Conservation (phyloP, 2,329 filamentous ascomycete species). For the Colletotrichum sp. region DNA sequence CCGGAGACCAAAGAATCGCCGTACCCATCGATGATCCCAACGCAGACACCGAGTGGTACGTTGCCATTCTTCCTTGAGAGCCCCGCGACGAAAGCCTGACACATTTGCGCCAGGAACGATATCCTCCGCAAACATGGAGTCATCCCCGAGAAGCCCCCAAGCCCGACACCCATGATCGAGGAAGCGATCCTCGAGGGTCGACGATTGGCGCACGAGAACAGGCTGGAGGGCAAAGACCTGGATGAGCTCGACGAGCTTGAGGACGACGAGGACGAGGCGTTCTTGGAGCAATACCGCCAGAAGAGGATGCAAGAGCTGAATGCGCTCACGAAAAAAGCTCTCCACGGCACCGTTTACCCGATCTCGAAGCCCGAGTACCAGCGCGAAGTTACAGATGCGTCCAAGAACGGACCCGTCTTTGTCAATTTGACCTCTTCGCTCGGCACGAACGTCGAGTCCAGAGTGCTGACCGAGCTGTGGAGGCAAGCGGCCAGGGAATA, state of each 20-base stretch:
- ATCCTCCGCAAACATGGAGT: slow-evolving; percentile 96
- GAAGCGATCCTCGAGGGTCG: slow-evolving; percentile 88
- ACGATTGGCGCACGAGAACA: slow-evolving; percentile 85
- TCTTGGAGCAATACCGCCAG: slow-evolving; percentile 85
- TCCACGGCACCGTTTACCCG: slow-evolving; percentile 91
- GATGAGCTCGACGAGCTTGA: slow-evolving; percentile 94
- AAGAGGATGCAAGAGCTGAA: slow-evolving; percentile 87
- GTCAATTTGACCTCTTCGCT: slow-evolving; percentile 83
- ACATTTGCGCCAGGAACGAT: slow-evolving; percentile 75
- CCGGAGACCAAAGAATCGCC: slow-evolving; percentile 67
- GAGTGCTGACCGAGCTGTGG: slow-evolving; percentile 86
- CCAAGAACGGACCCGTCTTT: slow-evolving; percentile 69
- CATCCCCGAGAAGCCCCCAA: slow-evolving; percentile 97
- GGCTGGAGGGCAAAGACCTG: slow-evolving; percentile 91
- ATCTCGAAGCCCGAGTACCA: slow-evolving; percentile 94
- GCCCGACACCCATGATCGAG: slow-evolving; percentile 94
- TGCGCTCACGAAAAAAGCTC: slow-evolving; percentile 73
- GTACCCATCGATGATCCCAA: slow-evolving; percentile 96
- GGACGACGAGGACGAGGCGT: slow-evolving; percentile 93
- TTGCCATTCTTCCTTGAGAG: slow-evolving; percentile 27
- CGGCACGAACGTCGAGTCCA: slow-evolving; percentile 84
- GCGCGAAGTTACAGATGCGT: slow-evolving; percentile 90
- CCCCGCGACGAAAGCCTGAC: slow-evolving; percentile 13
- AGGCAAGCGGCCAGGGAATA: slow-evolving; percentile 82
- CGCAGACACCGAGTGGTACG: slow-evolving; percentile 95